A percentile compares a stretch with the other conserved stretches of the same genome.
Conservation (phyloP, 2,329 filamentous ascomycete genomes). For the Pyrenochaeta sp. region DNA sequence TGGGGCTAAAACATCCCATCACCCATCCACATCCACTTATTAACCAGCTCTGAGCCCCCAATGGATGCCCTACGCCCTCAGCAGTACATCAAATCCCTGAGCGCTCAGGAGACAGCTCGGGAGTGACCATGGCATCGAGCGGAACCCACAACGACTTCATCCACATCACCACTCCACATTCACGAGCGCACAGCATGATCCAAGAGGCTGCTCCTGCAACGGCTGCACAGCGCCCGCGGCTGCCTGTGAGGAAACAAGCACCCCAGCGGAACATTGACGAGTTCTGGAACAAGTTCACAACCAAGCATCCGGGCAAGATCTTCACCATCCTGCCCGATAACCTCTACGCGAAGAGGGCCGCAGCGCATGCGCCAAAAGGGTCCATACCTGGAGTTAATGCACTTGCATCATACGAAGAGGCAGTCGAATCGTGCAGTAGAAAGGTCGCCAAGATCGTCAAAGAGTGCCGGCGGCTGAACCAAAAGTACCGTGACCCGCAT, state of each 20-base stretch:
- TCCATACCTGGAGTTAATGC: slow-evolving; percentile 68
- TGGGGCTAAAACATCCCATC: slow-evolving; percentile 41
- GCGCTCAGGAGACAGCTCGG: slow-evolving; percentile 17
- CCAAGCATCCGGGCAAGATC: slow-evolving; percentile 75
- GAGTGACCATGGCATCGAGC: slow-evolving; percentile 47
- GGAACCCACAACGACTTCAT: slow-evolving; percentile 47
- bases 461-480: slow-evolving; percentile 78
- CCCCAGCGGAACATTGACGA: slow-evolving; percentile 74
- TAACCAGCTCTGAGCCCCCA: slow-evolving; percentile 31
- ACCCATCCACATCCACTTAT: slow-evolving; percentile 30
- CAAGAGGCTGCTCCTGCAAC: slow-evolving; percentile 33
- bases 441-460: slow-evolving; percentile 66
- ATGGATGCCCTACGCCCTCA: slow-evolving; percentile 35
- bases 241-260: slow-evolving; percentile 58
- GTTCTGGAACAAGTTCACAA: slow-evolving; percentile 75
- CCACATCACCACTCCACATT: slow-evolving; percentile 47
- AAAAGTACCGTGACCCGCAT: slow-evolving; percentile 86
- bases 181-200: slow-evolving; percentile 47
- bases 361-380: slow-evolving; percentile 63
- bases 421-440: slow-evolving; percentile 71
- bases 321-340: slow-evolving; percentile 76
- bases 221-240: slow-evolving; percentile 25
- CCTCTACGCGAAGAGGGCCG: slow-evolving; percentile 68
- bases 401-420: slow-evolving; percentile 75
- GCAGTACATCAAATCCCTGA: slow-evolving; percentile 26